Evolutionary conservation across 805 yeast genomes (phyloP), one percentile per base, ranked within the genome.

Genomic region (Saccharomycopsis selenospora): DNA sequence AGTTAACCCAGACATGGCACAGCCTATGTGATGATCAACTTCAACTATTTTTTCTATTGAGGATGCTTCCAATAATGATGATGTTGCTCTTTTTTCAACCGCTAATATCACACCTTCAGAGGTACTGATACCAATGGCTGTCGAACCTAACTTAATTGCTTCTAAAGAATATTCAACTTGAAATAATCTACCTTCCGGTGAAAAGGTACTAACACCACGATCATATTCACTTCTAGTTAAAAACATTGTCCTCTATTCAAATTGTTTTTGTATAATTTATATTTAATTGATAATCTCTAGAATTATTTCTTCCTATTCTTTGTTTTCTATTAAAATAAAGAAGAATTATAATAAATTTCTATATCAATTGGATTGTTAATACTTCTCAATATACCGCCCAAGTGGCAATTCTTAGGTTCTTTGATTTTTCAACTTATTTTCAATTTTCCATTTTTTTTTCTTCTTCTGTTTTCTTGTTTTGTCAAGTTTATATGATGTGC

Each of bases 151-250:
- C 62, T 93, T 93, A 66, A 93, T 93, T 42, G 99, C 99, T 67
- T 93, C 99, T 49, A 93, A 71, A 7, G 99, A 93, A 66, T 93
- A 93, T 66, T 93, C 99, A 40, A 93, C 99, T 69, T 93, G 99
- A 71, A 93, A 93, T 53, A 93, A 72, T 64, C 99, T 85, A 23
- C 99, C 99, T 66, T 95, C 99, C 23, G 99, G 99, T 1, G 98
- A 90, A 66, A 95, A 93, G 6, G 99, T 95, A 61, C 95, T 85
- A 44, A 93, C 99, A 55, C 99, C 99, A 67, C 99, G 85, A 65
- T 93, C 99, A 67, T 93, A 93, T 73, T 93, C 99, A 70, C 95
- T 85, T 82, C 99, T 85, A n/a, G 99, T 93, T 57, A 93, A 77
- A 69, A 93, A 93, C 99, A 93, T 93, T 46, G 33, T n/a, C n/a